phyloP scores from a whole-genome alignment of 352 stramenopile genomes.

The Phytopythium cucurbitacearum region DNA sequence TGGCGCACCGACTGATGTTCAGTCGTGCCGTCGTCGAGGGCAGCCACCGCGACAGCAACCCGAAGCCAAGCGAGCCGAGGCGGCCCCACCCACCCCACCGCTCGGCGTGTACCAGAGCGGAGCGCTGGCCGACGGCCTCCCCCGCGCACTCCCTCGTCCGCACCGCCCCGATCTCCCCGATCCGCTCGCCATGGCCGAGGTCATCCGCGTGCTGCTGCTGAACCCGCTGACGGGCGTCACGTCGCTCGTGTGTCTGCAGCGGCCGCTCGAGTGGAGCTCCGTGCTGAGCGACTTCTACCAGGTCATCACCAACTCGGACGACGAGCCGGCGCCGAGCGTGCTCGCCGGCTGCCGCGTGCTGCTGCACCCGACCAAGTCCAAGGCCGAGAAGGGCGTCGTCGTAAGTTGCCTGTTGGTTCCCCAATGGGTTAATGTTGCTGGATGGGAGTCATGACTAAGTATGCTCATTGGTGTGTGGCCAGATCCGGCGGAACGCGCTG shows the following conservation, averaged over 20 bases:
- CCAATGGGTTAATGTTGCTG: too few relatives aligned
- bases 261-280: constrained; percentile 68
- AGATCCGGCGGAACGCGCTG: constrained; percentile 68
- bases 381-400: constrained; percentile 71
- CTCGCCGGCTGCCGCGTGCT: constrained; percentile 71
- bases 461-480: constrained; percentile 1
- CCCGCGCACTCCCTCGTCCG: too few relatives aligned
- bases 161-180: too few relatives aligned
- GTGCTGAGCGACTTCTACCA: constrained; percentile 82
- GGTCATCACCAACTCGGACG: constrained; percentile 77
- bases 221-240: constrained; percentile 63
- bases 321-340: constrained; percentile 49
- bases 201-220: constrained; percentile 80
- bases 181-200: constrained; percentile 40
- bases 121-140: too few relatives aligned
- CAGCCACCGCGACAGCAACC: too few relatives aligned
- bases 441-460: too few relatives aligned
- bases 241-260: constrained; percentile 76
- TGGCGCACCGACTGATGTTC: too few relatives aligned
- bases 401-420: constrained; percentile 17
- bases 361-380: constrained; percentile 80
- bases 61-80: too few relatives aligned
- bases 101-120: too few relatives aligned
- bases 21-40: too few relatives aligned
- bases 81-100: too few relatives aligned